A percentile compares a stretch with the other conserved stretches of the same genome.
phyloP scores from a whole-genome alignment of 305 asterid genomes.

The Petunia hybrid region DNA sequence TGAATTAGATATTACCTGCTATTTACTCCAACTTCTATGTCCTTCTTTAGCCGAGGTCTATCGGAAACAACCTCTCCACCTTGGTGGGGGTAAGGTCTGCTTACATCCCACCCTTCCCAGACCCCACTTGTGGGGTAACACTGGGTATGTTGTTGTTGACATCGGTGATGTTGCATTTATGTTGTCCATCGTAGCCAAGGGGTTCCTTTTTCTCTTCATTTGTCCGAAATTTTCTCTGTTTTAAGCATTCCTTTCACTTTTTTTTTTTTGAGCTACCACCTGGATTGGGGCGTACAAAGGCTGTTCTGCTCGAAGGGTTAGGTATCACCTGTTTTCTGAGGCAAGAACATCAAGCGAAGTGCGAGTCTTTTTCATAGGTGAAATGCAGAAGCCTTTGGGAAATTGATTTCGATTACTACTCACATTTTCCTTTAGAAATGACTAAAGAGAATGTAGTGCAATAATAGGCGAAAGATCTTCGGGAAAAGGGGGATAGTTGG shows the following conservation, averaged over 20 bases:
- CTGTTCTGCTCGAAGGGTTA: background rate
- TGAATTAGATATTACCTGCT: background rate
- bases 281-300: background rate
- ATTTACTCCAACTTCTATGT: no score
- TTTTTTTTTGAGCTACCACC: constrained; percentile 22
- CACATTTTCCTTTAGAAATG: background rate
- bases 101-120: no score
- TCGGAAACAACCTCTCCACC: no score
- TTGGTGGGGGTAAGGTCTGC: no score
- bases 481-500: background rate
- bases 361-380: background rate
- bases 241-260: constrained; percentile 20
- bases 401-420: background rate
- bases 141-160: background rate
- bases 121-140: no score
- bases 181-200: constrained; percentile 13
- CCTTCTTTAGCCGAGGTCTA: no score
- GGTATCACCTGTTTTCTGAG: background rate
- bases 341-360: constrained; percentile 7
- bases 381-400: constrained; percentile 7
- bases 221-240: constrained; percentile 1
- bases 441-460: background rate
- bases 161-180: constrained; percentile 10
- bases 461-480: background rate
- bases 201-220: background rate